Evolutionary conservation across 805 yeast genomes (phyloP).

Genomic region (Cyberlindnera nakhonratchasimensis): DNA sequence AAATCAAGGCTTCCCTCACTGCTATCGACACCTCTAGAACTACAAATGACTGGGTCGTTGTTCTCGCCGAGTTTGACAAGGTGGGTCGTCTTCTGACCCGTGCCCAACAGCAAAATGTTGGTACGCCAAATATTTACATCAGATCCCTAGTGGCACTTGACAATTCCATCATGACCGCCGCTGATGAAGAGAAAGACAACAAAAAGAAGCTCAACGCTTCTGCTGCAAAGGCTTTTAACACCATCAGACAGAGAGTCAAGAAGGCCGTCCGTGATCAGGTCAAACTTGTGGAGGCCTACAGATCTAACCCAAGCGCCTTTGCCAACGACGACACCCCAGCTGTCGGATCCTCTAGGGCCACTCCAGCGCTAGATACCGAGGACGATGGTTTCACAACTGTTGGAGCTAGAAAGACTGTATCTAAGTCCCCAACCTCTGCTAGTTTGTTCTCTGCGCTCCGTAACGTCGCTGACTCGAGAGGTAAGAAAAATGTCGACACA

Average conservation of each 20-base stretch:
- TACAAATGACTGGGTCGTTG: slow-evolving; percentile 75
- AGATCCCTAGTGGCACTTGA: slow-evolving; percentile 70
- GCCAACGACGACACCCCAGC: slow-evolving; percentile 43
- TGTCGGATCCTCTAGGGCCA: slow-evolving; percentile 19
- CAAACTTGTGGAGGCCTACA: slow-evolving; percentile 53
- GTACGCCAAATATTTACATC: slow-evolving; percentile 70
- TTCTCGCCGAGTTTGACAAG: slow-evolving; percentile 74
- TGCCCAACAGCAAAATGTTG: slow-evolving; percentile 71
- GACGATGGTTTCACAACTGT: slow-evolving; percentile 17
- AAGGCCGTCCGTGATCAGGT: slow-evolving; percentile 72
- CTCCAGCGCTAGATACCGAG: slow-evolving; percentile 29
- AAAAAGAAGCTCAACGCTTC: slow-evolving; percentile 76
- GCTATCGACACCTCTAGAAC: slow-evolving; percentile 65
- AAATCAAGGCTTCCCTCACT: slow-evolving; percentile 64
- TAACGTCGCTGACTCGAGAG: slow-evolving; percentile 81
- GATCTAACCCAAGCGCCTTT: slow-evolving; percentile 71
- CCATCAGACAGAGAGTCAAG: slow-evolving; percentile 82
- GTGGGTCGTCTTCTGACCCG: slow-evolving; percentile 62
- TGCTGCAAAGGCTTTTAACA: slow-evolving; percentile 82
- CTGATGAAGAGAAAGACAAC: slow-evolving; percentile 39
- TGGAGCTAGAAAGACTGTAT: slow-evolving; percentile 24
- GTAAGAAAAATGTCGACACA: slow-evolving; percentile 90
- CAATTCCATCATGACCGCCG: slow-evolving; percentile 52
- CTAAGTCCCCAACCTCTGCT: slow-evolving; percentile 25
- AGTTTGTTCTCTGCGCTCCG: slow-evolving; percentile 68